Base-by-base conservation (phyloP, 495 filamentous ascomycete genomes). In the Talaromyces thailandensis region DNA sequence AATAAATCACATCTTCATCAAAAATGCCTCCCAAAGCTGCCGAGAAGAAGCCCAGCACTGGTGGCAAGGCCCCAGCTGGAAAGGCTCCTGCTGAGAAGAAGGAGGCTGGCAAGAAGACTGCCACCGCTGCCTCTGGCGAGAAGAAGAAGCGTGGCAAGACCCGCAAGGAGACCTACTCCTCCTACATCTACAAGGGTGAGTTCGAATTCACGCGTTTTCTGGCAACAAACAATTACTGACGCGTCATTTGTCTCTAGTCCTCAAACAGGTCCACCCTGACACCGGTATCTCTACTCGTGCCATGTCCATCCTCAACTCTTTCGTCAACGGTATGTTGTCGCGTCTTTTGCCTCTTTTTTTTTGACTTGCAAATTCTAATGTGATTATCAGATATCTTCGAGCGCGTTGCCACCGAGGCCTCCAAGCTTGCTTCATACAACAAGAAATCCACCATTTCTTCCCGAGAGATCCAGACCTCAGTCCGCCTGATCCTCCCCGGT, bases 91-190 rank as follows among this genome's bases (percentile, higher is more conserved):
- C 90, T 72, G 93, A 97, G 87, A 97, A 98, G 89, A 96, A 98
- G 88, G 93, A 97, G 76, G 95, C 93, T 65, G 93, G 93, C 82
- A 98, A 98, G 91, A 98, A 97, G 88, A 96, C 94, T 48, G 71
- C 81, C 53, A 78, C 85, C 68, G 91, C 94, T 40, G 85, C 92
- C 43, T 82, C 91, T 72, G 94, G 93, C 64, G 94, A 98, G 64
- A 98, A 98, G 92, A 98, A 98, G 90, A 98, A 98, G 92, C 91
- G 95, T 70, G 96, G 91, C 85, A 98, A 98, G 93, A 89, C 94
- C 69, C 88, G 94, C 79, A 97, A 97, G 90, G 94, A 98, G 86
- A 98, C 94, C 60, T 98, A 98, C 83, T 96, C 91, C 67, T 94
- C 89, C 50, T 98, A 98, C 88, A 98, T 98, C 84, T 98, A 98